Base-by-base conservation (phyloP, 139 green algal genomes). In the Picocystis salinarum region DNA sequence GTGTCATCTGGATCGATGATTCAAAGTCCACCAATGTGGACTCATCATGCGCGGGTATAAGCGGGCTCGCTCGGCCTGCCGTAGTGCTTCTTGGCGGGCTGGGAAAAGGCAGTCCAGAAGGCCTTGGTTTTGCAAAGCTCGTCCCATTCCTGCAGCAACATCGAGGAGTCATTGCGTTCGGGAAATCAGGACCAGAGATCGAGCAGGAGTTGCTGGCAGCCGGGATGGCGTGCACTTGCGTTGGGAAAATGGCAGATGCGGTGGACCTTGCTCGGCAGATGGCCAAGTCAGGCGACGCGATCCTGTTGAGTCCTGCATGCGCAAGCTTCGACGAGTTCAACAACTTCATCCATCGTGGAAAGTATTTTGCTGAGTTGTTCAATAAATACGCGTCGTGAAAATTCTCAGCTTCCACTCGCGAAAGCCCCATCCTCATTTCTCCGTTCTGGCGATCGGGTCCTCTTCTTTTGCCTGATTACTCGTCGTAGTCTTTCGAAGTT, bases 11-110 rank as follows among this genome's bases (percentile, higher is more conserved):
- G 40, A 42, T 71, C 10, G 46, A 71, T 19, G 62, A 71, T 53
- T 66, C 50, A 34, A 71, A 71, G 46, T 58, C 62, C 23, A 71
- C 62, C 25, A 71, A 71, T 27, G 44, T 70, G 20, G 62, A 71
- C 4, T 56, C 62, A 15, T 45, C 52, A 26, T 27, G 56, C 5
- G 62, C 34, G 7, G 62, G 40, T 5, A 4, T 71, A 4, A 9
- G 23, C 6, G 51, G 45, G 2, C n/a, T 69, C 6, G 48, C 40
- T 2, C 28, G 46, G 4, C 27, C 6, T 9, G 30, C 33, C 13
- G 47, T 65, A 2, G 39, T 69, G 7, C 52, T 71, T 5, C 41
- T 71, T 5, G 59, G 62, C 2, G 58, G 59, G 19, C 15, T 46
- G 22, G 59, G 39, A 4, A 69, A 71, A 42, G 19, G 46, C 4